A percentile compares a stretch with the other conserved stretches of the same genome.
Conservation (phyloP, 2,329 filamentous ascomycete species). For the Parascedosporium putredinis region DNA sequence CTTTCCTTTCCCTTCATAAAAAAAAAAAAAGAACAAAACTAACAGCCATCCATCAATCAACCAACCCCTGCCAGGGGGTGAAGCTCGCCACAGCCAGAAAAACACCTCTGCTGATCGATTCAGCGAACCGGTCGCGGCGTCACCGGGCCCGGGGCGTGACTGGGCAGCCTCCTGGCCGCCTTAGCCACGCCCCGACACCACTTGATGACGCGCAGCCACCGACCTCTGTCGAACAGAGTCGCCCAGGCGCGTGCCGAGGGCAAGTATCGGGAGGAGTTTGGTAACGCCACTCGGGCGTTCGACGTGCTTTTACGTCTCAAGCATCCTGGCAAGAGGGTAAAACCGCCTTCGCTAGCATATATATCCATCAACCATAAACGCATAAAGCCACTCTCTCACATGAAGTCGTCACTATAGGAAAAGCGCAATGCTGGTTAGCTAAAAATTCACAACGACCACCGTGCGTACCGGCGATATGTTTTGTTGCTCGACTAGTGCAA, state of each 20-base stretch:
- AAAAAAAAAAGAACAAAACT: neutral
- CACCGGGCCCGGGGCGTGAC: neutral
- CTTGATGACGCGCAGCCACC: neutral
- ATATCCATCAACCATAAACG: neutral
- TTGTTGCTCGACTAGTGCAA: too few species aligned
- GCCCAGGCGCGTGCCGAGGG: neutral
- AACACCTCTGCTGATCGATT: neutral
- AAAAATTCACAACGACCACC: neutral
- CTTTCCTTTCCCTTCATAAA: neutral
- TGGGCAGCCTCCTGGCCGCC: neutral
- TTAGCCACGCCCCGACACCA: neutral
- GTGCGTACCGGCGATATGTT: too few species aligned
- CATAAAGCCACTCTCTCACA: constrained; percentile 9
- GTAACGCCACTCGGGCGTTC: neutral
- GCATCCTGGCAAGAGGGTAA: neutral
- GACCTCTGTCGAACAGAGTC: neutral
- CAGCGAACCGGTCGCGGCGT: neutral
- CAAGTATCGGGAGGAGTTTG: neutral
- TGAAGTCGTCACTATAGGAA: constrained; percentile 12
- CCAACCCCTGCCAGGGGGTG: neutral
- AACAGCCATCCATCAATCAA: too few species aligned
- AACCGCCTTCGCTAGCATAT: neutral
- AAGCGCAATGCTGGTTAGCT: neutral
- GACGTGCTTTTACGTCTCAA: neutral
- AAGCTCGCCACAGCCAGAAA: neutral